Percentiles rank a stretch among this genome's conserved stretches.
Conservation (phyloP, 371 early-diverging fungal species). For the Apophysomyces sp. region DNA sequence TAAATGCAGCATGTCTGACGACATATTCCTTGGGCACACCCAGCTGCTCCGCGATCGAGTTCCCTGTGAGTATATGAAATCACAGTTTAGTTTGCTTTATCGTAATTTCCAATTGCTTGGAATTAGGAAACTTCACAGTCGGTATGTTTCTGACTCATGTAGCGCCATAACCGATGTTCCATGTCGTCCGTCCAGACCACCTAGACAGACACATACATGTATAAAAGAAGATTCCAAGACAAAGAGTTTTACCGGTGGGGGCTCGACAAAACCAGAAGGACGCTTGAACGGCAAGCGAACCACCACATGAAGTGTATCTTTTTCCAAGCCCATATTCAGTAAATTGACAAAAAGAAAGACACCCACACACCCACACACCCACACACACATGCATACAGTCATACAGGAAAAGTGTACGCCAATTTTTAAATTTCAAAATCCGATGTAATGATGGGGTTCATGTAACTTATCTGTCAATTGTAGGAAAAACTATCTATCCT, state of each 20-base stretch:
- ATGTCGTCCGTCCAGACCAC: slow-evolving; percentile 66
- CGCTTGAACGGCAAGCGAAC: slow-evolving; percentile 56
- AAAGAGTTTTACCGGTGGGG: slow-evolving; percentile 44
- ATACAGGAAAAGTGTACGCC: too few relatives aligned
- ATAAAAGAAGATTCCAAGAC: neutral
- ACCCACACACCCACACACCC: neutral
- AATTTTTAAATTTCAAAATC: too few relatives aligned
- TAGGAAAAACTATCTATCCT: too few relatives aligned
- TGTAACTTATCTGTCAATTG: too few relatives aligned
- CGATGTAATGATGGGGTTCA: too few relatives aligned
- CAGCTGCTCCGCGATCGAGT: slow-evolving; percentile 54
- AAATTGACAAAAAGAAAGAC: neutral
- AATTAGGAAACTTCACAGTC: slow-evolving; percentile 44
- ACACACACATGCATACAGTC: too few relatives aligned
- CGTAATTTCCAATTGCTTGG: neutral
- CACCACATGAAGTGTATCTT: slow-evolving; percentile 55
- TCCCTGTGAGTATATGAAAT: slow-evolving; percentile 43
- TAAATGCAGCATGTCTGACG: slow-evolving; percentile 59
- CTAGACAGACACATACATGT: slow-evolving; percentile 24
- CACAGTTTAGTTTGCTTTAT: neutral
- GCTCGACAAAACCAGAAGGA: slow-evolving; percentile 56
- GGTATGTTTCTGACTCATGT: slow-evolving; percentile 58
- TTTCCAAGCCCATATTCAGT: slow-evolving; percentile 17
- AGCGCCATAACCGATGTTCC: slow-evolving; percentile 62
- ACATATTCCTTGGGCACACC: slow-evolving; percentile 57